phyloP scores from a whole-genome alignment of 2,329 filamentous ascomycete genomes.

The Atkinsonella texensis region DNA sequence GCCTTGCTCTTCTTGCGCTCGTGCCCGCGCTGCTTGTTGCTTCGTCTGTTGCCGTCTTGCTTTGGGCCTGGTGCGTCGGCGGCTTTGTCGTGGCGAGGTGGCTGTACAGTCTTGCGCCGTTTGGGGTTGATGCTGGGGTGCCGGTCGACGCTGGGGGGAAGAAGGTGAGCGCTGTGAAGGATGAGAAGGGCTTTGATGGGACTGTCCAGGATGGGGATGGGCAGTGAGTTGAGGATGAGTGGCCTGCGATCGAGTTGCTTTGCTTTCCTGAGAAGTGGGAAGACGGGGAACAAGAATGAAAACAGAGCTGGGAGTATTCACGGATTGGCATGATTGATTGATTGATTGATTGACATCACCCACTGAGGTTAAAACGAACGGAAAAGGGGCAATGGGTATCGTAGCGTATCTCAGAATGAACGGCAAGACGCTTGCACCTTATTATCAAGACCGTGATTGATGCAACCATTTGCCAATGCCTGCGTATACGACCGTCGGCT shows the following conservation, averaged over 20 bases:
- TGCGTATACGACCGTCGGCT: no score
- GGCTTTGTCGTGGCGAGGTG: slow-evolving; percentile 41
- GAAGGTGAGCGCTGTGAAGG: slow-evolving; percentile 10
- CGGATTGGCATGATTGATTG: no score
- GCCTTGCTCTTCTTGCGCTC: slow-evolving; percentile 54
- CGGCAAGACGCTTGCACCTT: not conserved
- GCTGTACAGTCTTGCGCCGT: slow-evolving; percentile 27
- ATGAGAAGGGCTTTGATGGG: slow-evolving; percentile 13
- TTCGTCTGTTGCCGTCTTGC: slow-evolving; percentile 45
- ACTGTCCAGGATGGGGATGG: slow-evolving; percentile 1
- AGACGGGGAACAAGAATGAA: no score
- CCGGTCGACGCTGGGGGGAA: slow-evolving; percentile 13
- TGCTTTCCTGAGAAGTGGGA: no score
- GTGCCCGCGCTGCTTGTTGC: slow-evolving; percentile 58
- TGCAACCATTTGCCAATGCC: not conserved
- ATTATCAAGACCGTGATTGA: not conserved
- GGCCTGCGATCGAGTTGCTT: no score
- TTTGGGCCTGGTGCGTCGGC: slow-evolving; percentile 56
- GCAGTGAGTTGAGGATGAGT: no score
- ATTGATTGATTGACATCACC: no score
- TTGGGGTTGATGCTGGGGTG: slow-evolving; percentile 10
- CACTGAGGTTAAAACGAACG: no score
- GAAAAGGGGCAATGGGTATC: not conserved
- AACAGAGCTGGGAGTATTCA: no score
- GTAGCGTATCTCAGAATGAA: not conserved